Evolutionary conservation across 495 filamentous ascomycete species (phyloP).

Genomic region (Penicillium chermesinum): DNA sequence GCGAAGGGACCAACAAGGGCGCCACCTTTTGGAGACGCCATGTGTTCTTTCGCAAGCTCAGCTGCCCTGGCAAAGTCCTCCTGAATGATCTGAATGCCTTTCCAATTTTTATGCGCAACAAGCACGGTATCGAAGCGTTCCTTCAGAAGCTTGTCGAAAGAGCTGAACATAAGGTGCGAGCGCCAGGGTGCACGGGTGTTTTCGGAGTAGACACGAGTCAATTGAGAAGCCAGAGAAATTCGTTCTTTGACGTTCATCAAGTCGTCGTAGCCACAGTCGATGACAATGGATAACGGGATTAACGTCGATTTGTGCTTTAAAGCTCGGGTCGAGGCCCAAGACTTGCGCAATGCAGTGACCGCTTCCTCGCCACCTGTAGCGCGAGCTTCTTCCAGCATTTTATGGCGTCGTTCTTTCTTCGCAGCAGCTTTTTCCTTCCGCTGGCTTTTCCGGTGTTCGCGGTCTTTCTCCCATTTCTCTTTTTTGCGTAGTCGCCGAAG

Average conservation of each 20-base stretch:
- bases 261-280: constrained; percentile 91
- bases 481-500: constrained; percentile 64
- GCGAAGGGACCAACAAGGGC: constrained; percentile 50
- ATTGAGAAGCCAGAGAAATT: constrained; percentile 71
- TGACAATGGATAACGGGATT: constrained; percentile 69
- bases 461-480: constrained; percentile 62
- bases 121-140: constrained; percentile 74
- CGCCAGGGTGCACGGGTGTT: constrained; percentile 63
- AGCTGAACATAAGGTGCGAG: constrained; percentile 66
- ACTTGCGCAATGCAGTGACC: constrained; percentile 31
- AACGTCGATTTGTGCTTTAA: constrained; percentile 37
- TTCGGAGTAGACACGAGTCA: constrained; percentile 85
- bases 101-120: constrained; percentile 68
- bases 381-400: constrained; percentile 29
- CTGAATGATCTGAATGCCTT: constrained; percentile 61
- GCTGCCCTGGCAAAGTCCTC: constrained; percentile 65
- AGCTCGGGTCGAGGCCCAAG: constrained; percentile 22
- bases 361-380: constrained; percentile 26
- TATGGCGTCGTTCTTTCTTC: constrained; percentile 55
- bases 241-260: constrained; percentile 82
- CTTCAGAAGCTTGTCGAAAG: constrained; percentile 70
- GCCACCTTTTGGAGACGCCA: constrained; percentile 50
- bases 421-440: constrained; percentile 67
- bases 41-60: constrained; percentile 52
- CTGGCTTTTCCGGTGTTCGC: constrained; percentile 61